A percentile compares a stretch with the other conserved stretches of the same genome.
Evolutionary conservation across 768 basidiomycete species (phyloP).

Genomic region (Mrakia hoshinonis): DNA sequence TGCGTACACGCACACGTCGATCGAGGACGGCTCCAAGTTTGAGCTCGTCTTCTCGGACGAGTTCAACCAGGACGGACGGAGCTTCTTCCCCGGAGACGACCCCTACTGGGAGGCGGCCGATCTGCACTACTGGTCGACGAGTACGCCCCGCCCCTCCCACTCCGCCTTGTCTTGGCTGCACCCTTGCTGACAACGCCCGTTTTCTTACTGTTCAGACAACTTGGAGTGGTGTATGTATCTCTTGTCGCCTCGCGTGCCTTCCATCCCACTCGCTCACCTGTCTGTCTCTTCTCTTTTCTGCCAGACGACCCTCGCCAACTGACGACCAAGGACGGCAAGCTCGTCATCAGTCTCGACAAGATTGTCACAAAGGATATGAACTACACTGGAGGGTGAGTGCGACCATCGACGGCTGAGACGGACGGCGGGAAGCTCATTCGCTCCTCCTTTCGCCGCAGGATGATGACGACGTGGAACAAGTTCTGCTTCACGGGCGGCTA

Average conservation of each 20-base stretch:
- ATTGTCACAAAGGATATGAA: neutral
- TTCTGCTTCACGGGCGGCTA: slow-evolving; percentile 27
- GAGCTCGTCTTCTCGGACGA: slow-evolving; percentile 66
- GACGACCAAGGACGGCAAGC: slow-evolving; percentile 40
- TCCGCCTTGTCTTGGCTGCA: too few relatives aligned
- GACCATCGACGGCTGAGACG: too few relatives aligned
- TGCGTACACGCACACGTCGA: neutral
- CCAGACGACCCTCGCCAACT: slow-evolving; percentile 42
- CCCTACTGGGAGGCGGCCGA: slow-evolving; percentile 54
- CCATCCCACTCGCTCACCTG: too few relatives aligned
- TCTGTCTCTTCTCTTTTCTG: too few relatives aligned
- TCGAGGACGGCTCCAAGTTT: slow-evolving; percentile 44
- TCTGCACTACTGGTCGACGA: neutral
- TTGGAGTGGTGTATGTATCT: slow-evolving; percentile 31
- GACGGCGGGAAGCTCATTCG: too few relatives aligned
- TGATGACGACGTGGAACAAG: slow-evolving; percentile 25
- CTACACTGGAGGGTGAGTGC: too few relatives aligned
- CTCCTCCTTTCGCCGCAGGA: too few relatives aligned
- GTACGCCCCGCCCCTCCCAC: neutral
- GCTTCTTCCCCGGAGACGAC: slow-evolving; percentile 29
- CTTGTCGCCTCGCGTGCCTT: too few relatives aligned
- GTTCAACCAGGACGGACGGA: slow-evolving; percentile 27
- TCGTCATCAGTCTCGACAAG: slow-evolving; percentile 37
- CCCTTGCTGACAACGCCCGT: too few relatives aligned
- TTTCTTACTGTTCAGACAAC: neutral